These are phyloP conservation scores for Aquilaria malaccensis DNA, from an alignment of 345 rosid genomes.

Conservation along the genomic window DNA sequence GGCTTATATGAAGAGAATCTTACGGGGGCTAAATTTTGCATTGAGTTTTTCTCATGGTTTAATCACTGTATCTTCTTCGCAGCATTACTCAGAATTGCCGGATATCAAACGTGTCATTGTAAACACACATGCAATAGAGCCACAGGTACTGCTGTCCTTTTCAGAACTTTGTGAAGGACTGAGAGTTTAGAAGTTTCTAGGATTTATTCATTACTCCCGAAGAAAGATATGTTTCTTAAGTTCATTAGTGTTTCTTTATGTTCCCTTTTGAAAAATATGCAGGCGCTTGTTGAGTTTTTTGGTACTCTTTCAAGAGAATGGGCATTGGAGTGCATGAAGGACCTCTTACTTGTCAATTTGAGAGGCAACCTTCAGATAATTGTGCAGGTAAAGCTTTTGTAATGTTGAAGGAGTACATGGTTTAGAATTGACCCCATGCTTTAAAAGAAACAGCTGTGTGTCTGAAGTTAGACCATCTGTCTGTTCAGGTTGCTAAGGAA, in stretches of 20 bases:
- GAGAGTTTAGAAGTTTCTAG: constrained; percentile 2
- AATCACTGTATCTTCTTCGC: constrained; percentile 28
- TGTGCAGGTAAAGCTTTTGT: constrained; percentile 63
- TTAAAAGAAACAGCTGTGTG: too few species aligned
- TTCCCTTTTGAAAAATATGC: constrained; percentile 11
- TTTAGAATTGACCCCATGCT: background rate
- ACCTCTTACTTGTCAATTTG: constrained; percentile 82
- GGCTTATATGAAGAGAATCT: constrained; percentile 1
- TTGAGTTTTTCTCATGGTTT: constrained; percentile 2
- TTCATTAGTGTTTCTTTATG: too few species aligned
- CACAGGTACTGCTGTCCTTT: constrained; percentile 56
- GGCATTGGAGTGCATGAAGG: constrained; percentile 99
- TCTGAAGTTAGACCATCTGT: constrained; percentile 14
- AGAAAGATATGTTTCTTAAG: constrained; percentile 10
- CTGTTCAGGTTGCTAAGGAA: constrained; percentile 87
- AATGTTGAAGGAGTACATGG: constrained; percentile 8
- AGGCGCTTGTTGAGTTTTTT: constrained; percentile 97
- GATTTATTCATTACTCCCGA: constrained; percentile 3
- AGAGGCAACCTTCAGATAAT: constrained; percentile 98
- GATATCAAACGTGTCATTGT: constrained; percentile 99
- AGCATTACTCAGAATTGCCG: constrained; percentile 93
- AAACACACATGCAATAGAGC: constrained; percentile 99
- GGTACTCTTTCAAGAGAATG: constrained; percentile 97
- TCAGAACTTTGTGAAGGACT: constrained; percentile 9
- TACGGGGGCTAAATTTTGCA: background rate